phyloP scores from a whole-genome alignment of 73 alveolate species.

The Halteria grandinella region DNA sequence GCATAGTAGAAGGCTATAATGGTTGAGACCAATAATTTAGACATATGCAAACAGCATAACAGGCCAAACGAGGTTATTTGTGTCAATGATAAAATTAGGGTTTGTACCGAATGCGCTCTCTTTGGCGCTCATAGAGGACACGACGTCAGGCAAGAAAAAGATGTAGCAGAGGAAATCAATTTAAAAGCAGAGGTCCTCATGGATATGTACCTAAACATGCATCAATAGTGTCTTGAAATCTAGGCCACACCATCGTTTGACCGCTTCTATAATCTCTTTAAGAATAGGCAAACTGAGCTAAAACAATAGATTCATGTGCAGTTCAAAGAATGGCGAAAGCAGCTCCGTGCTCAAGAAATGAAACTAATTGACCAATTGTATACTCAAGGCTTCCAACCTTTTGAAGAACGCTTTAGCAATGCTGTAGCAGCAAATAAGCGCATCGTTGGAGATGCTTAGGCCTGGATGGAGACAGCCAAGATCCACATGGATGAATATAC shows the following conservation, averaged over 20 bases:
- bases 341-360: conserved; percentile 33
- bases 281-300: conserved; percentile 40
- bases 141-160: conserved; percentile 79
- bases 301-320: conserved; percentile 49
- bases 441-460: neutral
- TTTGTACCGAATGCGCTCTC: conserved; percentile 88
- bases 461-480: conserved; percentile 40
- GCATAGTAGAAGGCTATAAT: too few species aligned
- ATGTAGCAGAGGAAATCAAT: conserved; percentile 74
- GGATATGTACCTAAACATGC: conserved; percentile 68
- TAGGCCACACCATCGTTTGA: neutral
- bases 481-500: conserved; percentile 21
- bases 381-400: neutral
- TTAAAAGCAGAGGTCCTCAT: conserved; percentile 69
- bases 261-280: conserved; percentile 19
- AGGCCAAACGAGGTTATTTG: conserved; percentile 80
- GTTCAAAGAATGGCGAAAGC: conserved; percentile 48
- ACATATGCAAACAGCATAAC: conserved; percentile 40
- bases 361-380: conserved; percentile 23
- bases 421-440: neutral
- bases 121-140: conserved; percentile 88
- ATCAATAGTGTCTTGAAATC: conserved; percentile 1
- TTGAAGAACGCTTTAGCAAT: conserved; percentile 1
- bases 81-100: conserved; percentile 75
- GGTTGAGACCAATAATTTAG: too few species aligned